These are phyloP conservation scores for Hypoxylon sp. DNA, from an alignment of 2,329 filamentous ascomycete species.

Conservation along the genomic window DNA sequence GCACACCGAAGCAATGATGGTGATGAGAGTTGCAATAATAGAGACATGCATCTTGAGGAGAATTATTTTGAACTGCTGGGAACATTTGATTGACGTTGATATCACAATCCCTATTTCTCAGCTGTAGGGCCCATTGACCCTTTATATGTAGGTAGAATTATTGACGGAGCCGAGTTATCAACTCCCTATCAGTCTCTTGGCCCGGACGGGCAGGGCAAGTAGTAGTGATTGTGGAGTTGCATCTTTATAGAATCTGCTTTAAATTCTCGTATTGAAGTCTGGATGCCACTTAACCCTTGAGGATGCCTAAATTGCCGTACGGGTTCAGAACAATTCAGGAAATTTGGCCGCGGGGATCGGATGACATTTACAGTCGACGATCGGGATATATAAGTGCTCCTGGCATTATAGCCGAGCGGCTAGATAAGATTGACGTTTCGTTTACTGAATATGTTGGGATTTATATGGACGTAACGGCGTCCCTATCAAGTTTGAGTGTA, in stretches of 20 bases:
- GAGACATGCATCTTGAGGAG: constrained; percentile 33
- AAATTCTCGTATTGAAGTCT: constrained; percentile 39
- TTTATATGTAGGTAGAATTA: constrained; percentile 38
- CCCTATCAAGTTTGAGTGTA: background rate
- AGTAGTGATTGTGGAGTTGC: constrained; percentile 38
- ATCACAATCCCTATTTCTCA: background rate
- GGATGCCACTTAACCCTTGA: constrained; percentile 35
- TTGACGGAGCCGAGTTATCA: background rate
- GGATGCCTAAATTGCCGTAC: constrained; percentile 9
- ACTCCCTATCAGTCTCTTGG: constrained; percentile 18
- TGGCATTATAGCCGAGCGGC: background rate
- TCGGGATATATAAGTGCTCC: background rate
- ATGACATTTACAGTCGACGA: constrained; percentile 7
- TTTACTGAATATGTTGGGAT: too few relatives aligned
- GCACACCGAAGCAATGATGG: constrained; percentile 16
- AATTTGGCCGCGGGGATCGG: constrained; percentile 12
- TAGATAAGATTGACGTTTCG: background rate
- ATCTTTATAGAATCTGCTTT: constrained; percentile 20
- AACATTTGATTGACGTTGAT: background rate
- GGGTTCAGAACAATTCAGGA: constrained; percentile 23
- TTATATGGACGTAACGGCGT: too few relatives aligned
- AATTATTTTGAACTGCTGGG: background rate
- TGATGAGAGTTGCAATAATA: constrained; percentile 23
- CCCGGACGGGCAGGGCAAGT: constrained; percentile 35
- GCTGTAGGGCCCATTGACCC: background rate